Evolutionary conservation across 768 basidiomycete species (phyloP).

Genomic region (Serpula lacrymans): DNA sequence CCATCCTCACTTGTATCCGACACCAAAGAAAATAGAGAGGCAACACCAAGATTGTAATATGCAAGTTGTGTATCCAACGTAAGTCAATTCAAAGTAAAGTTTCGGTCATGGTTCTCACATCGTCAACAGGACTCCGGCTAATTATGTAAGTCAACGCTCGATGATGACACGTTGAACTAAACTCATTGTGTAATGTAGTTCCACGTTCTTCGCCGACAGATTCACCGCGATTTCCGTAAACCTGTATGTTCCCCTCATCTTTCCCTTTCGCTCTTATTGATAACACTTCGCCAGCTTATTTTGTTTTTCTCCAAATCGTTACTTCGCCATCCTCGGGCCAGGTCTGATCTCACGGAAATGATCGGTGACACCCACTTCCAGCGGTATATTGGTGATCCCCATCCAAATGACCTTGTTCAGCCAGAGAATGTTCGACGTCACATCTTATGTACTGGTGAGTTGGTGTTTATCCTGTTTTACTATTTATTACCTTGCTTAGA

Average conservation of each 20-base stretch:
- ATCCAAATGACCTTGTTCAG: conserved; percentile 65
- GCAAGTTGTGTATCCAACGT: conserved; percentile 98
- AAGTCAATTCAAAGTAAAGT: conserved; percentile 38
- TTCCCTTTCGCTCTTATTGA: not conserved
- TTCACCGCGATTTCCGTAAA: conserved; percentile 97
- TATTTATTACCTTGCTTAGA: conserved; percentile 3
- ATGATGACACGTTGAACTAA: not conserved
- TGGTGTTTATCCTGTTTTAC: not conserved
- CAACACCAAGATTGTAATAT: conserved; percentile 99
- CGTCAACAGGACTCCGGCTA: conserved; percentile 80
- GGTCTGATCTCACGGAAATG: conserved; percentile 87
- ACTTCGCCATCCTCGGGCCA: conserved; percentile 90
- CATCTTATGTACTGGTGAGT: conserved; percentile 78
- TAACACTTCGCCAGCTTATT: conserved; percentile 55
- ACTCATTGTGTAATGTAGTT: conserved; percentile 45
- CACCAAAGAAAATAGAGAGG: conserved; percentile 82
- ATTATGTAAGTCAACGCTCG: conserved; percentile 60
- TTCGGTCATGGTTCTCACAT: too few species aligned
- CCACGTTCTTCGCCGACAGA: conserved; percentile 96
- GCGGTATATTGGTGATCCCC: conserved; percentile 86
- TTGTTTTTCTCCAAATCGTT: conserved; percentile 97
- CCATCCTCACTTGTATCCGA: conserved; percentile 89
- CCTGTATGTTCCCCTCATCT: conserved; percentile 51
- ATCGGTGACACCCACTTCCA: conserved; percentile 86
- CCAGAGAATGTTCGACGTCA: conserved; percentile 90